Evolutionary conservation across 148 eudicot genomes (phyloP), one percentile per base, ranked within the genome.

Genomic region (Chenopodium album): DNA sequence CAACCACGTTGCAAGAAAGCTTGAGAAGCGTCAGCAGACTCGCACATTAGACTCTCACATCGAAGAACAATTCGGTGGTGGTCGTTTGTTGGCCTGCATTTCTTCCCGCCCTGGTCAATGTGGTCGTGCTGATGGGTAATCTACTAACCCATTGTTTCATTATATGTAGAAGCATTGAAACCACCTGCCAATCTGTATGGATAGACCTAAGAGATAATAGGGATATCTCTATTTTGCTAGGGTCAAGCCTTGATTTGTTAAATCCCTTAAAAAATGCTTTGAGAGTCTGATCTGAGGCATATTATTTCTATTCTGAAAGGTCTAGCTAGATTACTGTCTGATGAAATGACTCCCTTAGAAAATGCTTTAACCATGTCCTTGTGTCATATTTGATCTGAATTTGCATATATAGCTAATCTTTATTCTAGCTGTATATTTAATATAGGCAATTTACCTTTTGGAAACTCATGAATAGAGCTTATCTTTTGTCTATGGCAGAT

Each of bases 41-140:
- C 93, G 93, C 34, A 84, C 83, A 14, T 79, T 92, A 44, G 93
- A 90, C 66, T 44, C 89, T 1, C 93, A 92, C 79, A 87, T 92
- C 28, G 96, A 92, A 80, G 96, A 92, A 72, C 96, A 92, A 77
- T 92, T 92, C 71, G 78, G 88, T 9, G 76, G 94, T 78, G 96
- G 96, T 10, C 91, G 96, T 80, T 52, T 92, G 72, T 84, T 92
- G 76, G 96, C 96, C 50, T 88, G 90, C 63, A 92, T 92, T 76
- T 88, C 96, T 37, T 92, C 96, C 20, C 89, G 96, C 70, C 96
- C 96, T 76, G 96, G 96, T 70, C 96, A 92, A 82, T 92, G 94
- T 81, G 96, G 96, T 63, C 90, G 93, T 80, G 87, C 90, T 82
- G 95, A 92, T 78, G 95, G 95, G 95, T 92, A 86, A 60, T 76